These are phyloP conservation scores for Macadamia tetraphylla DNA, from an alignment of 164 flowering plant species.

Conservation along the genomic window DNA sequence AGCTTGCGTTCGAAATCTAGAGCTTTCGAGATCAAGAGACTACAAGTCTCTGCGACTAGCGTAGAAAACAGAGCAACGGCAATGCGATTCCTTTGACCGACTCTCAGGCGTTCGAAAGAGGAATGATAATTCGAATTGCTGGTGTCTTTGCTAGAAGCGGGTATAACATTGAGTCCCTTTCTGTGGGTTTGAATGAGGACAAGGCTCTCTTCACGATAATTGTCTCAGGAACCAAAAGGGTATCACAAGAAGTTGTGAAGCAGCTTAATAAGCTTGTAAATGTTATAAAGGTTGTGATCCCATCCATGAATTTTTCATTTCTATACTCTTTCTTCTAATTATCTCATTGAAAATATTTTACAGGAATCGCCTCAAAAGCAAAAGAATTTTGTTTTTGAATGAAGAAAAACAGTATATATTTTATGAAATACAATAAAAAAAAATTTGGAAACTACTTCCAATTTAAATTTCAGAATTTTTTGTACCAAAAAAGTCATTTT, in stretches of 20 bases:
- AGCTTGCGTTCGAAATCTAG: slow-evolving; percentile 9
- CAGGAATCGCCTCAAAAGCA: too few relatives aligned
- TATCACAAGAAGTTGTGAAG: slow-evolving; percentile 76
- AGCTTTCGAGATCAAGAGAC: slow-evolving; percentile 1
- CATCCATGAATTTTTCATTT: slow-evolving; percentile 3
- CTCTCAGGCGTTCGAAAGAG: slow-evolving; percentile 54
- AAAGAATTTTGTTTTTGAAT: too few relatives aligned
- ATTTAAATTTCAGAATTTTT: too few relatives aligned
- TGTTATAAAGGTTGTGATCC: slow-evolving; percentile 63
- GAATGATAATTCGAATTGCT: slow-evolving; percentile 93
- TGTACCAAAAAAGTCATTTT: too few relatives aligned
- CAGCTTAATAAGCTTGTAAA: slow-evolving; percentile 92
- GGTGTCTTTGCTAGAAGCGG: slow-evolving; percentile 99
- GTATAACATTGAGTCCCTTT: slow-evolving; percentile 93
- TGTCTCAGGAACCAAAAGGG: slow-evolving; percentile 81
- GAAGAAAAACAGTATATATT: too few relatives aligned
- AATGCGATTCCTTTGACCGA: slow-evolving; percentile 10
- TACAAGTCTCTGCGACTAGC: slow-evolving; percentile 13
- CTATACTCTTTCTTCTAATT: not conserved
- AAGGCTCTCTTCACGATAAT: slow-evolving; percentile 94
- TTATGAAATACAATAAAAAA: too few relatives aligned
- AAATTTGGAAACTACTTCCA: too few relatives aligned
- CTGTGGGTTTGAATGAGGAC: slow-evolving; percentile 95
- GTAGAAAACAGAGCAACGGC: slow-evolving; percentile 9
- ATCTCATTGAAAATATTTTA: too few relatives aligned